These are phyloP conservation scores for Skeletonema menzelii DNA, from an alignment of 108 stramenopile species.

Conservation along the genomic window DNA sequence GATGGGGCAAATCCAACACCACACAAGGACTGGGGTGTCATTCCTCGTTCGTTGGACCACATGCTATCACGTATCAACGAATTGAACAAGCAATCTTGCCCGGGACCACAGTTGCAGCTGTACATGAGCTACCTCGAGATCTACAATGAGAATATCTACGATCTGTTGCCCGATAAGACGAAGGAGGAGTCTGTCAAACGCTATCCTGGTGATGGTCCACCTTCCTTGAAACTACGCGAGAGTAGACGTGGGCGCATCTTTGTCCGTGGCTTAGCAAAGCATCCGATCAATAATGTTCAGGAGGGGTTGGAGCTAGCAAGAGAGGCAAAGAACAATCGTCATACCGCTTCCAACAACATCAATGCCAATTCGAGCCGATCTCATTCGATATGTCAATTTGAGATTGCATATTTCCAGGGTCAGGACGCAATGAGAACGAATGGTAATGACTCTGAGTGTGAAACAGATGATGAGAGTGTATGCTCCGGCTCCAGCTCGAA, in stretches of 20 bases:
- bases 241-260: constrained; percentile 78
- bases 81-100: constrained; percentile 9
- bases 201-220: constrained; percentile 25
- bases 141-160: constrained; percentile 97
- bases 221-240: constrained; percentile 87
- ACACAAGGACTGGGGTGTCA: constrained; percentile 70
- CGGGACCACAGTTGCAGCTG: constrained; percentile 43
- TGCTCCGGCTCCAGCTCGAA: constrained; percentile 30
- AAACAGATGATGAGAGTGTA: constrained; percentile 68
- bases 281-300: constrained; percentile 57
- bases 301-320: constrained; percentile 66
- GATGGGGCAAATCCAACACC: constrained; percentile 10
- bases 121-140: constrained; percentile 94
- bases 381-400: constrained; percentile 91
- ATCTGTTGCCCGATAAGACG: constrained; percentile 73
- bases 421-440: neutral
- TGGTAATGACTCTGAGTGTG: constrained; percentile 48
- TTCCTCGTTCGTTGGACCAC: constrained; percentile 78
- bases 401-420: constrained; percentile 45
- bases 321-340: constrained; percentile 73
- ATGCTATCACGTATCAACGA: constrained; percentile 57
- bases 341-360: constrained; percentile 87
- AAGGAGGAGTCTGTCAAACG: constrained; percentile 17
- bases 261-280: constrained; percentile 82
- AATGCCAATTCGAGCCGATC: constrained; percentile 92